Percentiles rank a stretch among this genome's conserved stretches.
Evolutionary conservation across 768 basidiomycete species (phyloP).

Genomic region (Termitomyces sp.): DNA sequence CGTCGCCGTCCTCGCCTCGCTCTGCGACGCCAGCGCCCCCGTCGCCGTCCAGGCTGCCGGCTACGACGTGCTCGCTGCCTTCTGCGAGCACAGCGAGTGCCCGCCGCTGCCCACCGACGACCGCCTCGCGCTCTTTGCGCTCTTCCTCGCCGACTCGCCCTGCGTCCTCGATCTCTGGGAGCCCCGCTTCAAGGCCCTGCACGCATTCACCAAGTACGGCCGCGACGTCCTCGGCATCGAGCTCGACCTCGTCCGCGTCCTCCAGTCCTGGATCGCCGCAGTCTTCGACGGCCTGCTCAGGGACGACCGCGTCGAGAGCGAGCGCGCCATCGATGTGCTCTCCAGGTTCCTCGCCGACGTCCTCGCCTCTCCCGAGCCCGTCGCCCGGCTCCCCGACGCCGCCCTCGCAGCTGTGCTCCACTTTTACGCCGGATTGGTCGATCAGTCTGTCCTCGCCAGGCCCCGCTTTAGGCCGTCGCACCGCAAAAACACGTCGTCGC

Average conservation of each 20-base stretch:
- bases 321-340: constrained; percentile 60
- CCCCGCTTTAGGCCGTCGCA: constrained; percentile 25
- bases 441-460: constrained; percentile 35
- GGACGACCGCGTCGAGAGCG: constrained; percentile 47
- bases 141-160: constrained; percentile 44
- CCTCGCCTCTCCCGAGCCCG: constrained; percentile 43
- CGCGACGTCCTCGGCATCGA: constrained; percentile 63
- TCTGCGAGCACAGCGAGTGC: constrained; percentile 56
- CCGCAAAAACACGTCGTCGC: constrained; percentile 56
- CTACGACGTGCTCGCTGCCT: constrained; percentile 67
- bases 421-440: constrained; percentile 58
- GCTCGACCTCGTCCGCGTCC: constrained; percentile 42
- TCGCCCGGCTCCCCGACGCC: constrained; percentile 56
- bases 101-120: constrained; percentile 47
- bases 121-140: constrained; percentile 55
- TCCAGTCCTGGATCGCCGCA: constrained; percentile 55
- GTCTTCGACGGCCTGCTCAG: neutral
- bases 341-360: constrained; percentile 50
- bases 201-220: constrained; percentile 58
- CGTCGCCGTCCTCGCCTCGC: constrained; percentile 52
- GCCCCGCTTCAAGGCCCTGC: constrained; percentile 59
- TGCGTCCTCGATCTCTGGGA: constrained; percentile 75
- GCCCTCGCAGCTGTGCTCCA: constrained; percentile 50
- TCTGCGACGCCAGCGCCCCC: constrained; percentile 54
- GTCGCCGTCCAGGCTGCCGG: constrained; percentile 58